phyloP scores from a whole-genome alignment of 202 grass and related monocot species.

The Dendrocalamus latiflorus region DNA sequence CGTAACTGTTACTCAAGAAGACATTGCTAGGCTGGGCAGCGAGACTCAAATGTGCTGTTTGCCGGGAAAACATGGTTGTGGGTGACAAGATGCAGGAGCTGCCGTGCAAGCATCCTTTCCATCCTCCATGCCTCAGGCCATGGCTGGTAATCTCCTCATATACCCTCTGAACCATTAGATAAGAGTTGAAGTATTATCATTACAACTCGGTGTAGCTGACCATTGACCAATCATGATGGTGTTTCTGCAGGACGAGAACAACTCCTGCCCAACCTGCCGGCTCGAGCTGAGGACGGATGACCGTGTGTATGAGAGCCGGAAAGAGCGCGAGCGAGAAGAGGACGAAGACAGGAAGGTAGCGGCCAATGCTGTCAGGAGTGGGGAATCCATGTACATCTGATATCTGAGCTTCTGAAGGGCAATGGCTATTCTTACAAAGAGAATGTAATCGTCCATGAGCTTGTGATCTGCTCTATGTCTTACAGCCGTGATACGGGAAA shows the following conservation, averaged over 20 bases:
- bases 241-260: slow-evolving; percentile 65
- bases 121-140: slow-evolving; percentile 82
- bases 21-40: slow-evolving; percentile 57
- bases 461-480: too few species aligned
- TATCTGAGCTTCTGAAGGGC: too few species aligned
- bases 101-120: slow-evolving; percentile 98
- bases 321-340: too few species aligned
- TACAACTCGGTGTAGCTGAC: background rate
- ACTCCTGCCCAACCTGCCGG: too few species aligned
- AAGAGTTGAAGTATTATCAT: background rate
- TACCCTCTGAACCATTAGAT: background rate
- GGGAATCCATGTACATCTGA: too few species aligned
- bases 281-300: too few species aligned
- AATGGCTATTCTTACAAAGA: too few species aligned
- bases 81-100: slow-evolving; percentile 95
- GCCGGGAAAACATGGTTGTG: slow-evolving; percentile 75
- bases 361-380: too few species aligned
- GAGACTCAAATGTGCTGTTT: slow-evolving; percentile 93
- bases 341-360: too few species aligned
- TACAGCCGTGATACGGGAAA: too few species aligned
- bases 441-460: too few species aligned
- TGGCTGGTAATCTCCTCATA: slow-evolving; percentile 62
- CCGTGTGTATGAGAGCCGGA: too few species aligned
- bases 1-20: slow-evolving; percentile 61
- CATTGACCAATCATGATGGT: background rate